These are phyloP conservation scores for Alternaria burnsii DNA, from an alignment of 2,329 filamentous ascomycete species.

Conservation along the genomic window DNA sequence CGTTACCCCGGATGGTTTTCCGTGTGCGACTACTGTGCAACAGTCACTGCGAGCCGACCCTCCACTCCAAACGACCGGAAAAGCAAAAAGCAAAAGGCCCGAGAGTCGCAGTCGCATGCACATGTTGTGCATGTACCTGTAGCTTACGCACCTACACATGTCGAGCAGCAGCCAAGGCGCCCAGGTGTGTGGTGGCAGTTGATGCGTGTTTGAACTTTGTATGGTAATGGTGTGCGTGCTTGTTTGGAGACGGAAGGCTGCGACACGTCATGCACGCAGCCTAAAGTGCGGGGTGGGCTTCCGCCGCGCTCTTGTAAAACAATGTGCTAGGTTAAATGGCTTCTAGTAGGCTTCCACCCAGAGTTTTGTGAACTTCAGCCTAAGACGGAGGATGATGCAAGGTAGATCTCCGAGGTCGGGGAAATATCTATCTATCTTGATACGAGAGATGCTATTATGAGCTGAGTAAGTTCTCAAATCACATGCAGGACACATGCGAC, in stretches of 20 bases:
- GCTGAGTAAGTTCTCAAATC: background rate
- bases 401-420: background rate
- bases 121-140: background rate
- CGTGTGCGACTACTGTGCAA: background rate
- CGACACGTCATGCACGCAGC: conserved; percentile 10
- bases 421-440: background rate
- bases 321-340: background rate
- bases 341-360: conserved; percentile 1
- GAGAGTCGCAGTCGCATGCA: background rate
- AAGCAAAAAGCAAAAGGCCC: conserved; percentile 3
- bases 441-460: background rate
- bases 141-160: conserved; percentile 3
- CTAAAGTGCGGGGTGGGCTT: conserved; percentile 4
- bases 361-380: background rate
- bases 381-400: background rate
- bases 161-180: conserved; percentile 4
- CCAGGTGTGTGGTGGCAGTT: conserved; percentile 7
- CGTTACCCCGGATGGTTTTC: conserved; percentile 20
- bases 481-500: background rate
- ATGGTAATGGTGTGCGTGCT: conserved; percentile 9
- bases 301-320: background rate
- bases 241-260: conserved; percentile 3
- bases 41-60: conserved; percentile 5
- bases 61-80: conserved; percentile 3
- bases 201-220: conserved; percentile 7